Conservation (phyloP, 768 basidiomycete species). For the Coprinopsis strossmayeri region DNA sequence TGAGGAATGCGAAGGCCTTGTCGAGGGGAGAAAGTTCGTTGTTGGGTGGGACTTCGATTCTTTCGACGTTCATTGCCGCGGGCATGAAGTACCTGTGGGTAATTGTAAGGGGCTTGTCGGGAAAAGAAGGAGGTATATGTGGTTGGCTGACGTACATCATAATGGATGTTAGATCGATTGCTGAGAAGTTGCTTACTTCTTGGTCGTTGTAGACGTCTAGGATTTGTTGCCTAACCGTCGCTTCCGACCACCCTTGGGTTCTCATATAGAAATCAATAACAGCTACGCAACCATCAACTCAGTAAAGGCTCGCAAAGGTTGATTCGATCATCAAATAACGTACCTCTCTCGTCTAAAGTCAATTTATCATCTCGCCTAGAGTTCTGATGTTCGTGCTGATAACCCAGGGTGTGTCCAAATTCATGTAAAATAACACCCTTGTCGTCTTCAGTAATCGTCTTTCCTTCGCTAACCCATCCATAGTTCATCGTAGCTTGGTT, state of each 20-base stretch:
- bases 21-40: slow-evolving; percentile 14
- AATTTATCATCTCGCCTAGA: slow-evolving; percentile 12
- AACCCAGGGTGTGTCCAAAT: slow-evolving; percentile 16
- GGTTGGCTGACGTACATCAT: slow-evolving; percentile 13
- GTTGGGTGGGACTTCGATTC: slow-evolving; percentile 10
- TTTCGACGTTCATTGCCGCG: slow-evolving; percentile 10
- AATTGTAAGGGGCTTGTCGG: not conserved
- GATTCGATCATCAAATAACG: not conserved
- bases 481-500: slow-evolving; percentile 12
- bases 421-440: slow-evolving; percentile 16
- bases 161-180: slow-evolving; percentile 13
- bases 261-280: slow-evolving; percentile 10
- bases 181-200: slow-evolving; percentile 13
- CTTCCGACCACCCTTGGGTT: slow-evolving; percentile 11
- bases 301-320: not conserved
- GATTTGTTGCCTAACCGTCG: slow-evolving; percentile 10
- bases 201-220: slow-evolving; percentile 10
- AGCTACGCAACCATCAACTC: not conserved
- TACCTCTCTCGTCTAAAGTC: slow-evolving; percentile 10
- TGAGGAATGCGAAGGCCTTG: slow-evolving; percentile 15
- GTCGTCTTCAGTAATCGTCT: slow-evolving; percentile 1
- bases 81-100: slow-evolving; percentile 17
- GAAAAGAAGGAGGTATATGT: not conserved
- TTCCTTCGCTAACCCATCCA: slow-evolving; percentile 10
- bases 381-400: slow-evolving; percentile 16